phyloP scores from a whole-genome alignment of 129 eudicot genomes.

The Saussurea involucrata region DNA sequence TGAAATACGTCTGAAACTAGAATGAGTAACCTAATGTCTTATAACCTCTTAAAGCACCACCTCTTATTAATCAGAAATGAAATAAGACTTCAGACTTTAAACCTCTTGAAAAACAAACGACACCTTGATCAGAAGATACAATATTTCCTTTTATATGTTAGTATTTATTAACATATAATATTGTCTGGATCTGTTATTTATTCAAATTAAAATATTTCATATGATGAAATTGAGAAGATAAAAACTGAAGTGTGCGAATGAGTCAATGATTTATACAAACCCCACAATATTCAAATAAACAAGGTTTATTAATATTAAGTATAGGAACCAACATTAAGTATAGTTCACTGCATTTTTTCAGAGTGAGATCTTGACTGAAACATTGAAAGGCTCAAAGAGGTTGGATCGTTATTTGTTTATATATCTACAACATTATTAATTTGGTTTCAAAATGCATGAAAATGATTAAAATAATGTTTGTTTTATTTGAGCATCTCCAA shows the following conservation, averaged over 20 bases:
- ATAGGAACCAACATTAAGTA: conserved; percentile 2
- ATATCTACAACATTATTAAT: background rate
- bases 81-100: too few species aligned
- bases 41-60: too few species aligned
- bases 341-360: conserved; percentile 4
- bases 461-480: background rate
- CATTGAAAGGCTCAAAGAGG: conserved; percentile 12
- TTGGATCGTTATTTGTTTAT: background rate
- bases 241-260: background rate
- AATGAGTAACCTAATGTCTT: too few species aligned
- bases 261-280: background rate
- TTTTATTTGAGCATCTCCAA: too few species aligned
- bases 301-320: background rate
- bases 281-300: background rate
- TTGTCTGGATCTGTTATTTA: background rate
- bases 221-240: background rate
- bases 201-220: too few species aligned
- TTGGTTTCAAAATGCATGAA: background rate
- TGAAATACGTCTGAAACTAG: too few species aligned
- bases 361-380: conserved; percentile 20
- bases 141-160: too few species aligned
- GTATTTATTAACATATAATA: background rate
- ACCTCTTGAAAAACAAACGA: too few species aligned
- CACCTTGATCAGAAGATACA: too few species aligned
- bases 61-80: too few species aligned